Conservation (phyloP, 768 basidiomycete genomes). For the Pilatotrama ljubarskyi region DNA sequence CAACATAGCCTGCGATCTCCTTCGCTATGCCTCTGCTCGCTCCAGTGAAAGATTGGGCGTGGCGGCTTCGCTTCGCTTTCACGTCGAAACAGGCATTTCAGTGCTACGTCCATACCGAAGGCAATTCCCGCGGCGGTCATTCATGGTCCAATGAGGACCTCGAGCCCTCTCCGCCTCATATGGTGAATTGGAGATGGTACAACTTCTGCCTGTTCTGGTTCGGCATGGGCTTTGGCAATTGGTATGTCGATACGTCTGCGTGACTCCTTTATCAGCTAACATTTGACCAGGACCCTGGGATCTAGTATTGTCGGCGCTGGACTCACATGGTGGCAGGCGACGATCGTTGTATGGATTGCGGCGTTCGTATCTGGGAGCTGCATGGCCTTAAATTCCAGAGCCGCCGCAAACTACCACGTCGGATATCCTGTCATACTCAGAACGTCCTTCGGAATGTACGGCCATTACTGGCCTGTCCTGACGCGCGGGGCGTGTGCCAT, state of each 20-base stretch:
- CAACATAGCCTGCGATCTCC: neutral
- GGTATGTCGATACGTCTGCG: neutral
- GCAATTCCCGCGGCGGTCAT: conserved; percentile 14
- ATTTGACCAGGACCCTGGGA: conserved; percentile 23
- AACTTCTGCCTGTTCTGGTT: conserved; percentile 28
- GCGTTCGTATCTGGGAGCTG: conserved; percentile 16
- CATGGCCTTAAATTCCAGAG: conserved; percentile 24
- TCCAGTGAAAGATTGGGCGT: conserved; percentile 7
- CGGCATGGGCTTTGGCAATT: conserved; percentile 25
- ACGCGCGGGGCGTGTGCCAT: conserved; percentile 20
- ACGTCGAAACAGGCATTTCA: conserved; percentile 16
- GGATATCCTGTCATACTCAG: conserved; percentile 24
- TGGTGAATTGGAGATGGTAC: conserved; percentile 24
- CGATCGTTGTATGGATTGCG: conserved; percentile 23
- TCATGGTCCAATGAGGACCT: conserved; percentile 24
- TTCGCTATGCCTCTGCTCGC: neutral
- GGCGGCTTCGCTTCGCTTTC: conserved; percentile 9
- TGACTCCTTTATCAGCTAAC: neutral
- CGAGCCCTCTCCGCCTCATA: conserved; percentile 19
- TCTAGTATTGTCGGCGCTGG: conserved; percentile 23
- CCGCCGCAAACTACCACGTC: conserved; percentile 23
- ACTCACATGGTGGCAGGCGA: conserved; percentile 23
- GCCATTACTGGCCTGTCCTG: conserved; percentile 24
- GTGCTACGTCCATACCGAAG: conserved; percentile 19
- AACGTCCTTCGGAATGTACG: conserved; percentile 24